Base-by-base conservation (phyloP, 2,329 filamentous ascomycete genomes). In the Xylariaceae sp. region DNA sequence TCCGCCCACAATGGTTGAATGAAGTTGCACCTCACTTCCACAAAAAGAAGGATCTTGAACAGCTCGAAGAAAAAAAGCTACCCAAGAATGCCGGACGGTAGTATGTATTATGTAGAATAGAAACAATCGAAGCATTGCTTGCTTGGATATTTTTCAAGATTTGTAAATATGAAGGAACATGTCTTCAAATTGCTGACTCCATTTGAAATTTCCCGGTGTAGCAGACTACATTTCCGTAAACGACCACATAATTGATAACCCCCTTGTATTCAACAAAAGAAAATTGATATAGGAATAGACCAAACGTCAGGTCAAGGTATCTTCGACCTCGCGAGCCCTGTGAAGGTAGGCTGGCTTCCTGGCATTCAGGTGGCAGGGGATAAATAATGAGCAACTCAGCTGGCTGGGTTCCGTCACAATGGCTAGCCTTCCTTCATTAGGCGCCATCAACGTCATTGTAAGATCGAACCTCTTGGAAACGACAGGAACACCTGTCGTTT, bases 11-110 rank as follows among this genome's bases (percentile, higher is more conserved):
- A 70, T 97, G 93, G 93, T 73, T 99, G 66, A 84, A 87, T 6
- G 94, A 98, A 75, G 86, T 95, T 59, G 95, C 95, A 60, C 94
- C 94, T 61, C 95, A 98, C 77, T 96, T 92, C 71, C 91, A 97
- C 73, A 97, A 96, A 77, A 89, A 90, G 78, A 89, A 92, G 76
- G 92, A 97, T 70, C 74, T 97, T 36, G 94, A 97, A 69, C 87
- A 82, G 16, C 71, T 96, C 66, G 91, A 92, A 69, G 89, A 91
- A 58, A 90, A 85, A 78, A 96, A 91, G 75, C 82, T 89, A 76
- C 84, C 87, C 0, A 90, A 88, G 73, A 62, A 65, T 4, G 51
- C 56, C 5, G 63, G 61, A 23, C 54, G 59, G 54, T 65, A 53
- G 31, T n/a, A 43, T 31, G 39, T 12, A 40, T 26, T 7, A 36